Percentiles rank a stretch among this genome's conserved stretches.
phyloP scores from a whole-genome alignment of 1,284 basidiomycete species.

The Heliocybe sulcata region DNA sequence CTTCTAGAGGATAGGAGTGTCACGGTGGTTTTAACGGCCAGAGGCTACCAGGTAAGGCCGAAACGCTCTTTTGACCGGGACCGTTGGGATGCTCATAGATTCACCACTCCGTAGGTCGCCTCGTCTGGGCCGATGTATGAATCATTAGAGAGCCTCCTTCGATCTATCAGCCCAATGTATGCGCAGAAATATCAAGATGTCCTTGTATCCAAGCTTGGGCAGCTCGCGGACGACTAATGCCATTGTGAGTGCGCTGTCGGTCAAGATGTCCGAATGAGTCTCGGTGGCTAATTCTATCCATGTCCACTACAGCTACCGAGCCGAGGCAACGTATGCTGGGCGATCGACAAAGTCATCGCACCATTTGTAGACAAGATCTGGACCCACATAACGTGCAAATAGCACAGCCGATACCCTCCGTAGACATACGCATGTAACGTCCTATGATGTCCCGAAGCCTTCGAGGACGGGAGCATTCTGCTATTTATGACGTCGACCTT shows the following conservation, averaged over 20 bases:
- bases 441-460: neutral
- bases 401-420: neutral
- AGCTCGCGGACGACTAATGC: conserved; percentile 23
- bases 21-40: conserved; percentile 37
- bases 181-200: conserved; percentile 34
- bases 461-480: neutral
- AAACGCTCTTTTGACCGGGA: conserved; percentile 5
- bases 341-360: neutral
- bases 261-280: neutral
- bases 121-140: conserved; percentile 32
- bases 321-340: neutral
- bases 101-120: neutral
- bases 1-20: conserved; percentile 47
- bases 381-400: neutral
- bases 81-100: conserved; percentile 2
- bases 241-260: conserved; percentile 3
- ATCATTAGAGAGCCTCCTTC: conserved; percentile 48
- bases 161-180: conserved; percentile 44
- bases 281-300: neutral
- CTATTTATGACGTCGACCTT: neutral
- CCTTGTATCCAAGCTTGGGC: conserved; percentile 40
- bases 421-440: neutral
- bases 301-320: neutral
- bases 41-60: conserved; percentile 43
- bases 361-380: neutral